Base-by-base conservation (phyloP, 305 asterid species). In the Rubia occidens region DNA sequence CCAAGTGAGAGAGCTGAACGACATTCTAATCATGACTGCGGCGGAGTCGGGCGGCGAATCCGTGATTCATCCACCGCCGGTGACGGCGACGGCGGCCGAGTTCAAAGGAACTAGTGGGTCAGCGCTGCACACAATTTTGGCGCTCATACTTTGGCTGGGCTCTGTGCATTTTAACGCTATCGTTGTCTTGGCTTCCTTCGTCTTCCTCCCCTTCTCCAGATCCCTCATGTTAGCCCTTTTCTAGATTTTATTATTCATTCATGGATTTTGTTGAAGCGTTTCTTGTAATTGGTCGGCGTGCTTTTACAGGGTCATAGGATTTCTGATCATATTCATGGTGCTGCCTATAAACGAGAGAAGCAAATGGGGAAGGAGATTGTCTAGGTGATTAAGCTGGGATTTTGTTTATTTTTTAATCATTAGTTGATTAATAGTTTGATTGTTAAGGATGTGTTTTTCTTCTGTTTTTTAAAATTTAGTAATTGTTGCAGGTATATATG, bases 111-210 rank as follows among this genome's bases (percentile, higher is more conserved):
- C 86, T 14, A 75, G 68, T 10, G 88, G 94, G 56, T 51, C 96
- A 37, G 6, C 75, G 21, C 2, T 83, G 0, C 79, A 78, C 1
- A 66, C 86, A 5, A n/a, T 83, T 42, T 40, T 89, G 21, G 90
- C 96, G 15, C 60, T 92, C 51, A n/a, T 51, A 7, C 5, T 89
- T 71, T 88, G 96, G 96, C 86, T 92, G 45, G 96, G 98, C 44
- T 73, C 85, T 7, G 73, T 88, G 63, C 98, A 92, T 81, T 71
- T 89, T 62, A 89, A 58, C 76, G 66, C 74, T 43, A 0, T 83
- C 35, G 14, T 85, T 65, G 24, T 88, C 67, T 49, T 88, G 58
- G 74, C 78, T 75, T 83, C 98, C 59, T 84, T 89, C 77, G 6
- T 83, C 61, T 77, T 89, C 78, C 82, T 92, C 60, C 87, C 98